Evolutionary conservation across 73 alveolate species (phyloP).

Genomic region (Symbiodinium natans): DNA sequence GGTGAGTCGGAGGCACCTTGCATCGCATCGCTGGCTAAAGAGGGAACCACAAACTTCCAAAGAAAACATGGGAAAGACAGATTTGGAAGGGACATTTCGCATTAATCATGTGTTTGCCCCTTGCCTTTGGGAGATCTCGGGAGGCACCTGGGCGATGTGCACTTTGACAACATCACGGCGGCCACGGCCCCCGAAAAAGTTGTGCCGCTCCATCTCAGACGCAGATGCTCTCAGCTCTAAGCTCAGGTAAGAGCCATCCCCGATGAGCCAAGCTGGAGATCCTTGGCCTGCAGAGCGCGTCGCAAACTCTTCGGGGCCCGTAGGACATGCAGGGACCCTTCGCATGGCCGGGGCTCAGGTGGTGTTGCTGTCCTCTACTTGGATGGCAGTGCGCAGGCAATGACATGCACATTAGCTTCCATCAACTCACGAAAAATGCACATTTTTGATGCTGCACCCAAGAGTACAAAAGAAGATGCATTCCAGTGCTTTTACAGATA

Average conservation of each 20-base stretch:
- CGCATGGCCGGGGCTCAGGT: background rate
- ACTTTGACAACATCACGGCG: constrained; percentile 73
- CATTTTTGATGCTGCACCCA: too few relatives aligned
- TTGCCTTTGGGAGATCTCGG: too few relatives aligned
- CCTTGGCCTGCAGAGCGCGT: background rate
- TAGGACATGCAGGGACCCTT: background rate
- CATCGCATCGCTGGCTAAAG: too few relatives aligned
- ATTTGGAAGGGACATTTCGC: too few relatives aligned
- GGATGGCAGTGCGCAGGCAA: constrained; percentile 13
- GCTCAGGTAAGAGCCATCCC: background rate
- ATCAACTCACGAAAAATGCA: too few relatives aligned
- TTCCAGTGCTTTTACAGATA: too few relatives aligned
- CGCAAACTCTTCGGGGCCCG: background rate
- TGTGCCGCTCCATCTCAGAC: background rate
- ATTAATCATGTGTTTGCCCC: too few relatives aligned
- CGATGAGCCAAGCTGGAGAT: background rate
- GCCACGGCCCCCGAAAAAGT: background rate
- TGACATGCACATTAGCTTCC: background rate
- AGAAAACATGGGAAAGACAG: too few relatives aligned
- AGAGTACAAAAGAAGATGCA: too few relatives aligned
- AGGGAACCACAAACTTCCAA: too few relatives aligned
- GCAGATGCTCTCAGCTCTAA: too few relatives aligned
- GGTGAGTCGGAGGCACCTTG: constrained; percentile 2
- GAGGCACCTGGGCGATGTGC: constrained; percentile 88
- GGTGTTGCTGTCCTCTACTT: constrained; percentile 67